phyloP scores from a whole-genome alignment of 768 basidiomycete species.

The Suillus alpinus region DNA sequence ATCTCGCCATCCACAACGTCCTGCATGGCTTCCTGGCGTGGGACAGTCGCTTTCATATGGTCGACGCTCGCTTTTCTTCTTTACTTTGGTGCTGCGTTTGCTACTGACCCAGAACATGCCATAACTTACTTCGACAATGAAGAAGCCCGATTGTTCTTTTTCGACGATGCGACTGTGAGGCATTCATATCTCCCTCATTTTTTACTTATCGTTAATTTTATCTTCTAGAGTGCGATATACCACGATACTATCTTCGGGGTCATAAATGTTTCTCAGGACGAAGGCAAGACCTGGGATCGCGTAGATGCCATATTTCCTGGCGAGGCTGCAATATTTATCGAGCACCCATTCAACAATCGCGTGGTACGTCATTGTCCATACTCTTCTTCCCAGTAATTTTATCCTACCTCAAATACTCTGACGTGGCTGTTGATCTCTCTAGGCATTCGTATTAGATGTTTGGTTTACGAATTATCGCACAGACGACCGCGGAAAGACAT shows the following conservation, averaged over 20 bases:
- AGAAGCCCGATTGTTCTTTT: constrained; percentile 81
- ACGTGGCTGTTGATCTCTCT: constrained; percentile 1
- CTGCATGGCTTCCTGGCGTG: constrained; percentile 25
- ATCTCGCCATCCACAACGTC: constrained; percentile 5
- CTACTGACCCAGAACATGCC: constrained; percentile 47
- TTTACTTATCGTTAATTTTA: not conserved
- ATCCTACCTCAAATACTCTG: not conserved
- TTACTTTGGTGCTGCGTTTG: constrained; percentile 20
- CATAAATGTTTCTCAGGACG: constrained; percentile 78
- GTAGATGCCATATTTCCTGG: constrained; percentile 53
- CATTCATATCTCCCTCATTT: constrained; percentile 10
- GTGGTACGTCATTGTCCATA: constrained; percentile 45
- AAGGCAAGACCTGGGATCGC: constrained; percentile 70
- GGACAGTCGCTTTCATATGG: constrained; percentile 22
- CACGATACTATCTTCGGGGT: constrained; percentile 70
- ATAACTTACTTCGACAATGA: constrained; percentile 64
- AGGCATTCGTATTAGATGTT: constrained; percentile 87
- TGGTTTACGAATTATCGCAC: constrained; percentile 81
- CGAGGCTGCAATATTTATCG: constrained; percentile 69
- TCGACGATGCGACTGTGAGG: constrained; percentile 85
- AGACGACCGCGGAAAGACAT: constrained; percentile 81
- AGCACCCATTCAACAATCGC: constrained; percentile 82
- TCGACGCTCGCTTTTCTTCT: constrained; percentile 20
- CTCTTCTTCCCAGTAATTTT: constrained; percentile 1
- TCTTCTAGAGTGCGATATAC: constrained; percentile 61